A percentile compares a stretch with the other conserved stretches of the same genome.
These are phyloP conservation scores for Panicum virgatum DNA, from an alignment of 202 grass and related monocot genomes.

Conservation along the genomic window DNA sequence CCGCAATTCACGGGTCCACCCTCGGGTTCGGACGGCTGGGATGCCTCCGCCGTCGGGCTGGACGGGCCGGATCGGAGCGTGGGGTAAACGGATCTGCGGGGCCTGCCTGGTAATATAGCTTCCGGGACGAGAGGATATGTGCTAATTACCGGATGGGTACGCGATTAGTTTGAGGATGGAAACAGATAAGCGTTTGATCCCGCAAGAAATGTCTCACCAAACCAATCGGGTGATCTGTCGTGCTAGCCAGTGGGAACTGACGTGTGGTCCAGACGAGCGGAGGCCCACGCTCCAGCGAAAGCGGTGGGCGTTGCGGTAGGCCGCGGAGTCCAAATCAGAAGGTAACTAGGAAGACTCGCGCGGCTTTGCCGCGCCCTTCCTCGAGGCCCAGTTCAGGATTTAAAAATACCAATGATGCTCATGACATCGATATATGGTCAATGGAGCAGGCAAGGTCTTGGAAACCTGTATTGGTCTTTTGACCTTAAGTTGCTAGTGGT, in stretches of 20 bases:
- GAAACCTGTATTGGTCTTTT: too few relatives aligned
- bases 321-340: not conserved
- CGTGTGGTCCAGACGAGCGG: rapidly evolving
- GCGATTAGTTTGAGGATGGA: slow-evolving; percentile 14
- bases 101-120: not conserved
- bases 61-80: not conserved
- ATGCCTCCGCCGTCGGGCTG: not conserved
- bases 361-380: too few relatives aligned
- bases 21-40: not conserved
- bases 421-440: too few relatives aligned
- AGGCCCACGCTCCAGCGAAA: not conserved
- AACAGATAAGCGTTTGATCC: slow-evolving; percentile 4
- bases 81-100: slow-evolving; percentile 19
- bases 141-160: not conserved
- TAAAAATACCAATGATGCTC: too few relatives aligned
- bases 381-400: too few relatives aligned
- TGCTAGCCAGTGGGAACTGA: not conserved
- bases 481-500: too few relatives aligned
- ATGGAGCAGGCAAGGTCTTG: too few relatives aligned
- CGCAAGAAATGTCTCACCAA: slow-evolving; percentile 32
- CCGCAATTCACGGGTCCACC: slow-evolving; percentile 46
- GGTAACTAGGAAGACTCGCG: too few relatives aligned
- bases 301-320: not conserved
- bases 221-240: not conserved
- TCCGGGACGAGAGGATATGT: not conserved